Evolutionary conservation across 1,284 basidiomycete genomes (phyloP).

Genomic region (Ceratobasidium sp.): DNA sequence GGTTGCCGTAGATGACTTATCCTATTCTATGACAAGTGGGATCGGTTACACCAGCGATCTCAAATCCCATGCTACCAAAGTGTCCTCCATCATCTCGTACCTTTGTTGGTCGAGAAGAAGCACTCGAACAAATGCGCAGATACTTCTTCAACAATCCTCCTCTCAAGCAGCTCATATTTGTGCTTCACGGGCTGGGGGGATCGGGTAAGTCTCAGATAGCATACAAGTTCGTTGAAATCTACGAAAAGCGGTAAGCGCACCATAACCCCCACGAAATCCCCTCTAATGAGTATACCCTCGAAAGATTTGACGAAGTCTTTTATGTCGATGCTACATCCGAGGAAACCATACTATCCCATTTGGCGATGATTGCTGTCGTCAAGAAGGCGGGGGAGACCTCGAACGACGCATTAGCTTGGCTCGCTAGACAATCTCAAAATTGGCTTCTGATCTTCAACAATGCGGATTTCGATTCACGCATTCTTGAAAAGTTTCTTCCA

Average conservation of each 20-base stretch:
- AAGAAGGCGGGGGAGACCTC: neutral
- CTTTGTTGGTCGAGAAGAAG: neutral
- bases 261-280: too few species aligned
- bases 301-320: conserved; percentile 2
- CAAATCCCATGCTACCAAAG: neutral
- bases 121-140: neutral
- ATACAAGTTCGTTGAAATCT: conserved; percentile 1
- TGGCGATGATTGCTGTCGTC: neutral
- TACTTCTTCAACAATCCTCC: neutral
- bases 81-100: conserved; percentile 2
- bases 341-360: neutral
- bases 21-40: too few species aligned
- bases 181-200: conserved; percentile 17
- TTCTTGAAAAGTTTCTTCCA: neutral
- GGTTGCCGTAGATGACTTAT: too few species aligned
- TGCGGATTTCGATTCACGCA: neutral
- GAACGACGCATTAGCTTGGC: conserved; percentile 16
- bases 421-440: neutral
- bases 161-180: neutral
- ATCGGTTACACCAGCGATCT: too few species aligned
- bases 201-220: conserved; percentile 8
- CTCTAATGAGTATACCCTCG: neutral
- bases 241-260: neutral
- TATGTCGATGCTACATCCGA: conserved; percentile 16
- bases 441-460: conserved; percentile 20